Percentiles rank a stretch among this genome's conserved stretches.
Conservation (phyloP, 169 alveolate genomes). For the Babesia ovis region DNA sequence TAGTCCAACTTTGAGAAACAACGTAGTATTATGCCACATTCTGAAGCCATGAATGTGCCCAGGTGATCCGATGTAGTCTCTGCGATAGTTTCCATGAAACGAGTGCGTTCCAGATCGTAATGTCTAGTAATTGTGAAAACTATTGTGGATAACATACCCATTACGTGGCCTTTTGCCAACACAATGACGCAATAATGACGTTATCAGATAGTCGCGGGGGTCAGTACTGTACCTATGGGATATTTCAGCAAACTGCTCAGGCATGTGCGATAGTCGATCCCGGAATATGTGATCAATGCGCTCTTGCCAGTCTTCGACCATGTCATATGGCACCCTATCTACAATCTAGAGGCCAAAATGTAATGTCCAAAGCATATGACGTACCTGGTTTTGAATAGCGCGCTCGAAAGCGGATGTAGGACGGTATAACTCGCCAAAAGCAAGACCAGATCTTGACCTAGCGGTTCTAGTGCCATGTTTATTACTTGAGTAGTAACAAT, state of each 20-base stretch:
- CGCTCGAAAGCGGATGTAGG: conserved; percentile 49
- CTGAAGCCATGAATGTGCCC: conserved; percentile 23
- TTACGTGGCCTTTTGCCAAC: not conserved
- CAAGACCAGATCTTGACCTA: not conserved
- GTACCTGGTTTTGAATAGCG: conserved; percentile 34
- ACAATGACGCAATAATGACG: conserved; percentile 42
- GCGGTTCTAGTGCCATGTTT: not conserved
- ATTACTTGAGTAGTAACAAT: not conserved
- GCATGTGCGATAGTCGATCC: conserved; percentile 31
- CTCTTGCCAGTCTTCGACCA: conserved; percentile 63
- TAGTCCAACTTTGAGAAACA: conserved; percentile 37
- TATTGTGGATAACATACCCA: not conserved
- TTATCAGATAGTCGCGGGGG: conserved; percentile 19
- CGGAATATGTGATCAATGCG: conserved; percentile 35
- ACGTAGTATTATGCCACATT: conserved; percentile 51
- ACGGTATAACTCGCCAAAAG: conserved; percentile 47
- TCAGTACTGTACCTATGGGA: conserved; percentile 21
- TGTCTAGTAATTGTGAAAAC: not conserved
- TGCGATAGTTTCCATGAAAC: conserved; percentile 20
- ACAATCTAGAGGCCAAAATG: conserved; percentile 24
- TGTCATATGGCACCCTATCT: conserved; percentile 56
- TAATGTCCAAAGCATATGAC: not conserved
- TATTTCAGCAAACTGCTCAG: conserved; percentile 60
- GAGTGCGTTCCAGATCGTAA: conserved; percentile 4
- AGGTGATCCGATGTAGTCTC: conserved; percentile 31